These are phyloP conservation scores for Fusarium gaditjirri DNA, from an alignment of 2,329 filamentous ascomycete species.

Conservation along the genomic window DNA sequence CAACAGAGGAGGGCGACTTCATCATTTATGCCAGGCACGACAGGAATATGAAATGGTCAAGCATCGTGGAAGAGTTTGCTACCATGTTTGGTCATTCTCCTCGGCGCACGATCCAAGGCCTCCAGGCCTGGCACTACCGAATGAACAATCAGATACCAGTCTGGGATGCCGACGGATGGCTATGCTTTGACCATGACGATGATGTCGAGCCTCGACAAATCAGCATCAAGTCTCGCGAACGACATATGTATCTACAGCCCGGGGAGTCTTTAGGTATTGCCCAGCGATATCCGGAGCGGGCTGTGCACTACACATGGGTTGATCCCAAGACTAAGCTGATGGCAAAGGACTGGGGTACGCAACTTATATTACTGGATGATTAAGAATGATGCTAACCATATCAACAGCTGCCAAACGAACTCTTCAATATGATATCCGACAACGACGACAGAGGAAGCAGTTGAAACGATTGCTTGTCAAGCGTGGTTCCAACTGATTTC, in stretches of 20 bases:
- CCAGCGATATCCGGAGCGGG: constrained; percentile 58
- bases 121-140: background rate
- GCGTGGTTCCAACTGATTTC: background rate
- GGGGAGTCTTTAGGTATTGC: constrained; percentile 50
- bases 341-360: constrained; percentile 55
- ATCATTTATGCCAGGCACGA: background rate
- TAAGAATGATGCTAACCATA: constrained; percentile 13
- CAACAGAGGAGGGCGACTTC: background rate
- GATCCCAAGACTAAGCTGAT: constrained; percentile 50
- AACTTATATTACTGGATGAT: background rate
- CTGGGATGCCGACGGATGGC: background rate
- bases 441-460: constrained; percentile 51
- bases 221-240: constrained; percentile 53
- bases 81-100: background rate
- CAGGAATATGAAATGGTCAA: background rate
- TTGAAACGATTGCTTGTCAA: constrained; percentile 24
- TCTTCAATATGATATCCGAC: constrained; percentile 50
- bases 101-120: background rate
- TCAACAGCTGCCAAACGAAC: constrained; percentile 48
- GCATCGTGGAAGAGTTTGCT: background rate
- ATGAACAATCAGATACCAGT: background rate
- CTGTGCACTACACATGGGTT: constrained; percentile 59
- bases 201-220: background rate
- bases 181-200: background rate
- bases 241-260: constrained; percentile 46